Evolutionary conservation across 306 rosid genomes (phyloP).

Genomic region (Dryas drummondii): DNA sequence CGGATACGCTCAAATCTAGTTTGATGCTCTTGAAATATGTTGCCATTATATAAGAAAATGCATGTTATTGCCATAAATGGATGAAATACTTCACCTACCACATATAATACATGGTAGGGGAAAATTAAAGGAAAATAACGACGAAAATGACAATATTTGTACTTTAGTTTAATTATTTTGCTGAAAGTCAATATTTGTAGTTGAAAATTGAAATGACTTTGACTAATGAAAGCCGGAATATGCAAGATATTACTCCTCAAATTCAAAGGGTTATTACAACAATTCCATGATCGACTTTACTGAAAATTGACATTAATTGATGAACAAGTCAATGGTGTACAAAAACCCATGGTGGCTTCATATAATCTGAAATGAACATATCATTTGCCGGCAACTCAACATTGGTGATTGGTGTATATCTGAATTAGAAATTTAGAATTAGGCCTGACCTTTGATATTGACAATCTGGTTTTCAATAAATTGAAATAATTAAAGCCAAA

Average conservation of each 20-base stretch:
- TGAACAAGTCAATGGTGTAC: slow-evolving; percentile 6
- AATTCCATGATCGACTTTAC: slow-evolving; percentile 6
- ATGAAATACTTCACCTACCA: not conserved
- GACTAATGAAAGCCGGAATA: not conserved
- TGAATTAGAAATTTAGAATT: no score
- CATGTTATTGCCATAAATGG: not conserved
- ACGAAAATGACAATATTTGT: not conserved
- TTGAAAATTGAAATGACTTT: slow-evolving; percentile 6
- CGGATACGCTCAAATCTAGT: not conserved
- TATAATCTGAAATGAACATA: not conserved
- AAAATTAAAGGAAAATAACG: not conserved
- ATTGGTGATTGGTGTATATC: not conserved
- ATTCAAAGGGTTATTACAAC: not conserved
- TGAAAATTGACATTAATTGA: not conserved
- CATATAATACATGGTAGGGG: not conserved
- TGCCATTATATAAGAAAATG: no score
- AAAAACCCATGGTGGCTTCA: not conserved
- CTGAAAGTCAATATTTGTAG: slow-evolving; percentile 1
- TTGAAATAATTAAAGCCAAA: not conserved
- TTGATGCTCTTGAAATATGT: not conserved
- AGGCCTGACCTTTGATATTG: no score
- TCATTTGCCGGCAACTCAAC: not conserved
- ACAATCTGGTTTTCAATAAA: no score
- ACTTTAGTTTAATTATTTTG: not conserved
- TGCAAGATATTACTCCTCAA: not conserved